phyloP scores from a whole-genome alignment of 257 asterid species.

The Lantana camara region DNA sequence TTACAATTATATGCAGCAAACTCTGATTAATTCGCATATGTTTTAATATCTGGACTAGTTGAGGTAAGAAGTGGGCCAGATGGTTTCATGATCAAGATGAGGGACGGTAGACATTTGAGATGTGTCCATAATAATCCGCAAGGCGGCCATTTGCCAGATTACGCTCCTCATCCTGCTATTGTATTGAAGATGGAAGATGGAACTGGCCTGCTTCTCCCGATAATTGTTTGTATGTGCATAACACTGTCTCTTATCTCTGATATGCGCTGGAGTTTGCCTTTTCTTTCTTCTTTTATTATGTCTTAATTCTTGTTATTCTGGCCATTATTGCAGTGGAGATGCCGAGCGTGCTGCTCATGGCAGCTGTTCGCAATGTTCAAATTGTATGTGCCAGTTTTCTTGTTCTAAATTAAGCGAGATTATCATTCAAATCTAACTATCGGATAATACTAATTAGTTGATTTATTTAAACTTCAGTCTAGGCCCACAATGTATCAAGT shows the following conservation, averaged over 20 bases:
- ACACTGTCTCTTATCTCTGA: constrained; percentile 14
- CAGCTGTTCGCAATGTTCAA: constrained; percentile 91
- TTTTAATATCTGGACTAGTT: constrained; percentile 47
- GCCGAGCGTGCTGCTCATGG: constrained; percentile 97
- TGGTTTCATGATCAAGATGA: constrained; percentile 96
- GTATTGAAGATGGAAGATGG: constrained; percentile 98
- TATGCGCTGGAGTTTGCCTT: not conserved
- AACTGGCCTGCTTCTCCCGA: constrained; percentile 90
- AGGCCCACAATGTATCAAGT: constrained; percentile 96
- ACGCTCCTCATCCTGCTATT: constrained; percentile 95
- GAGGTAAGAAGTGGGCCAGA: constrained; percentile 95
- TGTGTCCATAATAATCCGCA: constrained; percentile 86
- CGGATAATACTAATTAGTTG: constrained; percentile 14
- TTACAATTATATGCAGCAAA: not conserved
- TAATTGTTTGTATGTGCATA: constrained; percentile 75
- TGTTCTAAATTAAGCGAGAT: constrained; percentile 2
- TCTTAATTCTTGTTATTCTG: constrained; percentile 15
- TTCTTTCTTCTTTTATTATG: not conserved
- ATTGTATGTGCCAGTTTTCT: constrained; percentile 52
- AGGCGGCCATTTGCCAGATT: constrained; percentile 77
- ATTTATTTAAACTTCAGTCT: constrained; percentile 54
- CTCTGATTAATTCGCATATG: not conserved
- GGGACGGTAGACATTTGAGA: constrained; percentile 82
- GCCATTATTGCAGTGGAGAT: constrained; percentile 81
- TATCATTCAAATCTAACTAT: not conserved